Conservation (phyloP, 257 asterid genomes). For the Asclepias syriaca region DNA sequence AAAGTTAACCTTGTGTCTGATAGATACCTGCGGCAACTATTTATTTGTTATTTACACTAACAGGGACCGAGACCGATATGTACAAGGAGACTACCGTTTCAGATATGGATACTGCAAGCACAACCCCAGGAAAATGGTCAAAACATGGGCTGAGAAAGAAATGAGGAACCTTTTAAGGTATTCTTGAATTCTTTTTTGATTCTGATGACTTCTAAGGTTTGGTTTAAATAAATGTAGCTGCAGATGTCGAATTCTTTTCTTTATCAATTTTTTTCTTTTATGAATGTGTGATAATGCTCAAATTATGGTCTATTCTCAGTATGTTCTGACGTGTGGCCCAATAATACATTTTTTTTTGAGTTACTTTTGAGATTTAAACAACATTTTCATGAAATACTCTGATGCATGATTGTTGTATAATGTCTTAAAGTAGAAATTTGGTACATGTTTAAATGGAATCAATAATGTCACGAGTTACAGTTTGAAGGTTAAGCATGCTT, state of each 20-base stretch:
- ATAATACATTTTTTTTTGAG: background rate
- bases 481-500: background rate
- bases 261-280: background rate
- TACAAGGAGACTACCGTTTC: constrained; percentile 93
- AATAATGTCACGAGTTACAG: background rate
- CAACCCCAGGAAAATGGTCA: constrained; percentile 95
- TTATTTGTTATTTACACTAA: constrained; percentile 20
- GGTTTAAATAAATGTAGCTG: background rate
- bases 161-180: constrained; percentile 98
- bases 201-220: background rate
- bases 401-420: background rate
- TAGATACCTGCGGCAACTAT: background rate
- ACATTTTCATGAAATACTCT: background rate
- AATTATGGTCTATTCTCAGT: background rate
- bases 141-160: constrained; percentile 99
- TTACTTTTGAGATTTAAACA: background rate
- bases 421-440: background rate
- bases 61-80: constrained; percentile 98
- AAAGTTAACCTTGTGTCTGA: background rate
- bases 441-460: background rate
- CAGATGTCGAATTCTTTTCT: background rate
- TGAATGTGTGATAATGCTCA: background rate
- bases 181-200: constrained; percentile 2
- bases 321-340: background rate
- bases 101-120: constrained; percentile 91